Evolutionary conservation across 805 yeast genomes (phyloP), one percentile per base, ranked within the genome.

Genomic region (Pichia membranifaciens): DNA sequence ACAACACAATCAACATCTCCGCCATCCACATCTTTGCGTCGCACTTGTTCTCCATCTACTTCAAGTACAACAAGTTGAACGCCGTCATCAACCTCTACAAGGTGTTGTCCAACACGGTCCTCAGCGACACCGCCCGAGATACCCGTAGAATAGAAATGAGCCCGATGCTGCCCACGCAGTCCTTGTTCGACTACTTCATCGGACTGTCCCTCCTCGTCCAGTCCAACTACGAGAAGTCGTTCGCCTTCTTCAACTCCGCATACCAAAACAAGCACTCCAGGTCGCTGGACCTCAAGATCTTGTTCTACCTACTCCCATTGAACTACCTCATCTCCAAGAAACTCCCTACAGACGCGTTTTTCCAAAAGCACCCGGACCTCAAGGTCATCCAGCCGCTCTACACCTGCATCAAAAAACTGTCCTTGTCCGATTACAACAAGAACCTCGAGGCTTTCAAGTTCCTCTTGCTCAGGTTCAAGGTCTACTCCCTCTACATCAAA

Each of bases 1-100:
- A 46, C 10, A 41, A 29, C 17, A 28, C 16, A 20, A 46, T 46
- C 21, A 46, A 46, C 17, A 37, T 46, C 7, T 46, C 49, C 17
- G 49, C 49, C 16, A 22, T 46, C 10, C 49, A 46, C 21, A 41
- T 46, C 3, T 46, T 46, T 46, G 37, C 49, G 13, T 41, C 49
- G 3, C 42, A 46, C 20, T 20, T 46, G 20, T 46, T 46, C 18
- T 41, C 49, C n/a, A 41, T 41, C 18, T 46, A 46, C 28, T 42
- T 46, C 22, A 41, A 33, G 18, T 46, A 46, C 32, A 41, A 41
- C n/a, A 35, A 37, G 21, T 7, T 46, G 4, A 46, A 35, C 25
- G 49, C 49, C 15, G 39, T 25, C 3, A 36, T 32, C 4, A 46
- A 41, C n/a, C 37, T 46, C 2, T 41, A 41, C 21, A 46, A 46